Conservation (phyloP, 2,329 filamentous ascomycete species). For the Cladorrhinum sp. region DNA sequence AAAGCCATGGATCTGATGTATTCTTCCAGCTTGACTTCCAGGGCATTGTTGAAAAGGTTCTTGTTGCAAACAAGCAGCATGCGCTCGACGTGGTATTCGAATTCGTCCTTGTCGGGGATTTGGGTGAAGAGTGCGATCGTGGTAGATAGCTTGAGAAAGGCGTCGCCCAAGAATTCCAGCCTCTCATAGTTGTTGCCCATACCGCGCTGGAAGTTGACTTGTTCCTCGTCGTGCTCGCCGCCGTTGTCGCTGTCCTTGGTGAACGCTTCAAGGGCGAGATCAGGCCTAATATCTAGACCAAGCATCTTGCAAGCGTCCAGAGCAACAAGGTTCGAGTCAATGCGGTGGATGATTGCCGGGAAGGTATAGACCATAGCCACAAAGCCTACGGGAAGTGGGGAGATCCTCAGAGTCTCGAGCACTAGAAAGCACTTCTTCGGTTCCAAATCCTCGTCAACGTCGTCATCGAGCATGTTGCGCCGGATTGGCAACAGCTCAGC, state of each 20-base stretch:
- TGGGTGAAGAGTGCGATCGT: constrained; percentile 80
- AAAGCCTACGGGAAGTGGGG: constrained; percentile 64
- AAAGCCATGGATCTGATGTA: constrained; percentile 84
- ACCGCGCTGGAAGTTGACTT: constrained; percentile 72
- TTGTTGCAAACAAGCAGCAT: constrained; percentile 91
- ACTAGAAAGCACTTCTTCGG: constrained; percentile 63
- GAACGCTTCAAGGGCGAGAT: constrained; percentile 78
- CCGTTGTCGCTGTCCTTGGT: constrained; percentile 90
- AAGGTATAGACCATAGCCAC: constrained; percentile 72
- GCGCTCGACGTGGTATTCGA: constrained; percentile 81
- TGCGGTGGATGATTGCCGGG: constrained; percentile 77
- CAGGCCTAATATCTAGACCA: constrained; percentile 59
- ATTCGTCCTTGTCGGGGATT: constrained; percentile 76
- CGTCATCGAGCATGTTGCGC: constrained; percentile 78
- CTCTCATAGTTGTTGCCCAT: constrained; percentile 96
- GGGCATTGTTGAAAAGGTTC: constrained; percentile 77
- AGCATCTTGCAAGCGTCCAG: constrained; percentile 69
- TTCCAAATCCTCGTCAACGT: constrained; percentile 44
- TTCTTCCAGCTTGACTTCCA: constrained; percentile 62
- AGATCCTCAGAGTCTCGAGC: constrained; percentile 73
- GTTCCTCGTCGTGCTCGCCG: constrained; percentile 65
- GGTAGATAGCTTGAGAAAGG: constrained; percentile 92
- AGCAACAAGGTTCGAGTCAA: constrained; percentile 79
- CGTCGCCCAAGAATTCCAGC: constrained; percentile 89
- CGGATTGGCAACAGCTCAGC: constrained; percentile 71